Evolutionary conservation across 176 grass and related monocot species (phyloP).

Genomic region (Coix lacrymajobi): DNA sequence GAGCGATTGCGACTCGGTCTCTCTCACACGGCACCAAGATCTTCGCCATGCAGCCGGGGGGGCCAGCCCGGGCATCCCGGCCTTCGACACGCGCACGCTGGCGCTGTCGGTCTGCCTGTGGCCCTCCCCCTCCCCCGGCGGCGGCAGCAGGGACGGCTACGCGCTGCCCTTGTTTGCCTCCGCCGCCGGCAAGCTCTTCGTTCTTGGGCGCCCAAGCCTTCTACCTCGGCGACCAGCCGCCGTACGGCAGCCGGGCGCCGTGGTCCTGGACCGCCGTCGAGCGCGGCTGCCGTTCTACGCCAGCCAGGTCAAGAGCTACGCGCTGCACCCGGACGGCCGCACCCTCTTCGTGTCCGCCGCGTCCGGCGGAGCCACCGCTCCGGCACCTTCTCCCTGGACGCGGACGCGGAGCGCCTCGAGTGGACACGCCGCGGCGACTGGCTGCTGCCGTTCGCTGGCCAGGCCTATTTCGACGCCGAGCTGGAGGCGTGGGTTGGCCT

Average conservation of each 20-base stretch:
- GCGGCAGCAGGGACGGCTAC: not conserved
- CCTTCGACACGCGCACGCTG: not conserved
- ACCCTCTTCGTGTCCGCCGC: not conserved
- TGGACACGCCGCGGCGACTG: not conserved
- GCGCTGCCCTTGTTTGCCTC: not conserved
- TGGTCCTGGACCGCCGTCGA: conserved; percentile 21
- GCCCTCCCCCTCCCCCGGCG: not conserved
- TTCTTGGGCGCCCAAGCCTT: not conserved
- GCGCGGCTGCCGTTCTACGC: not conserved
- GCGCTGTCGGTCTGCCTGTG: not conserved
- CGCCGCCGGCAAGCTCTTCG: not conserved
- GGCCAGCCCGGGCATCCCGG: not conserved
- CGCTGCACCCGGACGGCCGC: not conserved
- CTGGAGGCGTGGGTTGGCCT: conserved; percentile 1
- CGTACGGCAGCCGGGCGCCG: not conserved
- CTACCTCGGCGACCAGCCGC: not conserved
- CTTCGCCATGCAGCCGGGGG: not conserved
- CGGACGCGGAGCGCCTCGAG: not conserved
- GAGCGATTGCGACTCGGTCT: too few relatives aligned
- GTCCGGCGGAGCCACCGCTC: not conserved
- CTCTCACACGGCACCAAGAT: conserved; percentile 27
- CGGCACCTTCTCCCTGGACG: conserved; percentile 10
- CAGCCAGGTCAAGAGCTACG: not conserved
- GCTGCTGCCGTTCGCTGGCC: not conserved
- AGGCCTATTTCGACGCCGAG: conserved; percentile 1